Evolutionary conservation across 1,284 basidiomycete genomes (phyloP), one percentile per base, ranked within the genome.

Genomic region (Boletus semigastroideus): DNA sequence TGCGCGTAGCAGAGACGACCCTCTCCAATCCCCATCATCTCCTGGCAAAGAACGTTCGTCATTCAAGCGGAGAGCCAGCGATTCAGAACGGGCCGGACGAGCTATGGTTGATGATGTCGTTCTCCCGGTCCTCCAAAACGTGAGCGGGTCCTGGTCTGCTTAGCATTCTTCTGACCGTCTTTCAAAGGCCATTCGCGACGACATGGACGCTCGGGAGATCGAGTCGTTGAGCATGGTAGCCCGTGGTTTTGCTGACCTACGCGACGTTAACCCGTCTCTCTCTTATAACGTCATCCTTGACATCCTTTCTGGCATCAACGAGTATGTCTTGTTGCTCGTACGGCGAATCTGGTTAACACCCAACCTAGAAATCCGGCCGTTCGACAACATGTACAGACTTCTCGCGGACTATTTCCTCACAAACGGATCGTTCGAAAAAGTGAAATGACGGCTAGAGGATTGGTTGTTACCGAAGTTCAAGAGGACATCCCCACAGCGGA

Each of bases 151-250:
- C 16, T 25, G 7, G 17, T 20, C 13, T 34, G 20, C 5, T 8
- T 37, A 5, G n/a, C 38, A n/a, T 25, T 30, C 36, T 28, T 39
- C 43, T 69, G 51, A 65, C 50, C 52, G 12, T 51, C 46, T 36
- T 34, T 57, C 27, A n/a, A 61, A 92, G 89, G 78, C 83, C 31
- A 90, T 87, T 49, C 76, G 77, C 28, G 87, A 92, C 59, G 91
- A 94, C 61, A 88, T 92, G 81, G 89, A 91, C 57, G 92, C 93
- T 31, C 77, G 83, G 46, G 90, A 95, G 60, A 87, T 94, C 9
- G 94, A 97, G 67, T 87, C 92, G 14, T 71, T 98, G 45, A 90
- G 88, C 67, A 91, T 94, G 84, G 80, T 98, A 42, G 83, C 90
- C 40, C 80, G 92, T 54, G 95, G 95, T 1, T 97, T 98, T 68